Conservation (phyloP, 352 stramenopile species). For the Phytophthora fragariae region DNA sequence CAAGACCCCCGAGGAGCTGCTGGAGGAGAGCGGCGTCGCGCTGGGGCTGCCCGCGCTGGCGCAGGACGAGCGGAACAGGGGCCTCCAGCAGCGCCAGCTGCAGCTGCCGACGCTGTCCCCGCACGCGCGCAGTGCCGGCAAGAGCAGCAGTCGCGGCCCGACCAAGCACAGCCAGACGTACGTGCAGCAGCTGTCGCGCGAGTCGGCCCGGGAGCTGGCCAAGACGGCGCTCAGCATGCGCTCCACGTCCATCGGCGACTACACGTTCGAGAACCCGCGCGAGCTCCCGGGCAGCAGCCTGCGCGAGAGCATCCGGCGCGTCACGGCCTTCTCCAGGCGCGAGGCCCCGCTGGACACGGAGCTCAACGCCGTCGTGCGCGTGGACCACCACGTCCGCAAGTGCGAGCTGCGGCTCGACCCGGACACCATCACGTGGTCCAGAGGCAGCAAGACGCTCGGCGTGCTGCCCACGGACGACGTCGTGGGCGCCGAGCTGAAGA, state of each 20-base stretch:
- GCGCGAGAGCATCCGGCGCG: constrained; percentile 81
- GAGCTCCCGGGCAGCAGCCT: constrained; percentile 58
- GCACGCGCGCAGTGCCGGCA: constrained; percentile 39
- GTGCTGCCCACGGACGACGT: constrained; percentile 77
- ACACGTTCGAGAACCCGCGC: constrained; percentile 74
- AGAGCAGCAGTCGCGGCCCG: constrained; percentile 21
- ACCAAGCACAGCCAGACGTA: constrained; percentile 44
- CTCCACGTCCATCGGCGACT: constrained; percentile 77
- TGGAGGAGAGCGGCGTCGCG: not conserved
- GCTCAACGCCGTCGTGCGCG: constrained; percentile 54
- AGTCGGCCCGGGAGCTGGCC: constrained; percentile 71
- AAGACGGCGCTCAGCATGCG: constrained; percentile 74
- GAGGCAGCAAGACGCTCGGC: constrained; percentile 55
- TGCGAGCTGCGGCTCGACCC: constrained; percentile 72
- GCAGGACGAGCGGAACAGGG: constrained; percentile 31
- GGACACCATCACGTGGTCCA: constrained; percentile 68
- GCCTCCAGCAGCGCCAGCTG: constrained; percentile 74
- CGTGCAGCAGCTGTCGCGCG: constrained; percentile 52
- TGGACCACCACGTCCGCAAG: constrained; percentile 49
- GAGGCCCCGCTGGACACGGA: constrained; percentile 74
- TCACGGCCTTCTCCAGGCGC: constrained; percentile 82
- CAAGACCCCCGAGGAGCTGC: constrained; percentile 36
- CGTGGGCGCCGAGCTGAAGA: constrained; percentile 68
- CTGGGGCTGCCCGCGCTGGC: constrained; percentile 38
- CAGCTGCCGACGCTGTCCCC: constrained; percentile 61